These are phyloP conservation scores for Hyphodiscus sp. DNA, from an alignment of 2,329 filamentous ascomycete genomes.

Conservation along the genomic window DNA sequence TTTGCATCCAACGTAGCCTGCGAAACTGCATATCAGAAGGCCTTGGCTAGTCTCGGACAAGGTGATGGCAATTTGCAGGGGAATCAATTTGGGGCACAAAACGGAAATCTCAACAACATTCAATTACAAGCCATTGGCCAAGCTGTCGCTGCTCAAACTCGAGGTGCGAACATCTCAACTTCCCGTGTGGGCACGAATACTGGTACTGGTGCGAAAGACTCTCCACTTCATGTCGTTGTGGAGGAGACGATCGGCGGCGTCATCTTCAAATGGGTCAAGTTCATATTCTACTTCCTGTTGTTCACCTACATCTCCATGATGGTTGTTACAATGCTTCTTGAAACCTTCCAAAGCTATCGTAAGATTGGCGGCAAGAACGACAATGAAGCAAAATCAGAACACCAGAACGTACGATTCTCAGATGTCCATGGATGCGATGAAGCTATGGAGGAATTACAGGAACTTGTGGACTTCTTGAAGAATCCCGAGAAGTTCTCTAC, in stretches of 20 bases:
- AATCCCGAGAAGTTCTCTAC: constrained; percentile 90
- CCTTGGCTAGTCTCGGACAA: constrained; percentile 57
- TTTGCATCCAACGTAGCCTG: constrained; percentile 75
- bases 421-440: constrained; percentile 98
- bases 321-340: constrained; percentile 73
- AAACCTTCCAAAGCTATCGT: constrained; percentile 72
- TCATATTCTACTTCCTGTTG: constrained; percentile 71
- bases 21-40: constrained; percentile 74
- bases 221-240: constrained; percentile 91
- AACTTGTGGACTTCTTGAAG: constrained; percentile 92
- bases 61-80: constrained; percentile 23
- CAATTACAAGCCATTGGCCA: constrained; percentile 75
- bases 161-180: constrained; percentile 56
- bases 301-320: constrained; percentile 75
- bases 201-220: constrained; percentile 65
- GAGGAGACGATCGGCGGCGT: constrained; percentile 76
- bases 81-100: constrained; percentile 15
- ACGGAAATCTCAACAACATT: constrained; percentile 44
- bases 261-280: constrained; percentile 89
- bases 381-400: constrained; percentile 85
- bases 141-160: constrained; percentile 66
- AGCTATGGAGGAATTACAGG: constrained; percentile 95
- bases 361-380: constrained; percentile 65
- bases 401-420: constrained; percentile 82
- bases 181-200: constrained; percentile 37